A percentile compares a stretch with the other conserved stretches of the same genome.
These are phyloP conservation scores for Citrus mangshanensis DNA, from an alignment of 345 rosid species.

Conservation along the genomic window DNA sequence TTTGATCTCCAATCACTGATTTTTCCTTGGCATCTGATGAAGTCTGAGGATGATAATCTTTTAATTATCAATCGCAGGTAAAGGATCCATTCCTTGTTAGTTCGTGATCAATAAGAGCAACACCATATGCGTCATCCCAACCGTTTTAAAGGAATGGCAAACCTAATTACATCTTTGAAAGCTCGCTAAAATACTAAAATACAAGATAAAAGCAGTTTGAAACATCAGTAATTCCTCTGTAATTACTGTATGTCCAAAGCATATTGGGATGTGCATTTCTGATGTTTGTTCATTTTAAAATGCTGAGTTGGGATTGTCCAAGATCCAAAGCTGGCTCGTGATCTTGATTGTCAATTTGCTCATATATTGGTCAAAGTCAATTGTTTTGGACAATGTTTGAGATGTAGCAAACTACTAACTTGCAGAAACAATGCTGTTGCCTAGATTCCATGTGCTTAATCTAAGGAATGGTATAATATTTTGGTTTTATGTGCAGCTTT, in stretches of 20 bases:
- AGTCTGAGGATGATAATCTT: slow-evolving; percentile 41
- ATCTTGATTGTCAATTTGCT: neutral
- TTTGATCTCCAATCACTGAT: slow-evolving; percentile 37
- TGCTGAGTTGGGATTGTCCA: neutral
- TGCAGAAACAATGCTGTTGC: neutral
- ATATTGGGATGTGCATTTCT: neutral
- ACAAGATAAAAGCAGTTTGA: neutral
- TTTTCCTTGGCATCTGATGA: slow-evolving; percentile 92
- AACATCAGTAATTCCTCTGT: neutral
- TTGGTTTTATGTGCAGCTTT: slow-evolving; percentile 53
- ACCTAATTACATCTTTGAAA: neutral
- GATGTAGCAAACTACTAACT: slow-evolving; percentile 1
- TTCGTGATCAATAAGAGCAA: neutral
- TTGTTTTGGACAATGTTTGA: neutral
- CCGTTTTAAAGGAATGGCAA: neutral
- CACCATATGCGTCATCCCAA: neutral
- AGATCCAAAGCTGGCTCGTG: neutral
- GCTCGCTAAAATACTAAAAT: neutral
- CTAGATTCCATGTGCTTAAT: slow-evolving; percentile 2
- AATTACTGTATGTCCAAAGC: neutral
- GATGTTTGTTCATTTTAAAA: neutral
- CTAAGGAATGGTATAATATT: slow-evolving; percentile 6
- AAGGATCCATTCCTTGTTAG: neutral
- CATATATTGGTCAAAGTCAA: neutral
- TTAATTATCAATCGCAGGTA: slow-evolving; percentile 66